Conservation (phyloP, 2,329 filamentous ascomycete genomes). For the Elsinoe perseae region DNA sequence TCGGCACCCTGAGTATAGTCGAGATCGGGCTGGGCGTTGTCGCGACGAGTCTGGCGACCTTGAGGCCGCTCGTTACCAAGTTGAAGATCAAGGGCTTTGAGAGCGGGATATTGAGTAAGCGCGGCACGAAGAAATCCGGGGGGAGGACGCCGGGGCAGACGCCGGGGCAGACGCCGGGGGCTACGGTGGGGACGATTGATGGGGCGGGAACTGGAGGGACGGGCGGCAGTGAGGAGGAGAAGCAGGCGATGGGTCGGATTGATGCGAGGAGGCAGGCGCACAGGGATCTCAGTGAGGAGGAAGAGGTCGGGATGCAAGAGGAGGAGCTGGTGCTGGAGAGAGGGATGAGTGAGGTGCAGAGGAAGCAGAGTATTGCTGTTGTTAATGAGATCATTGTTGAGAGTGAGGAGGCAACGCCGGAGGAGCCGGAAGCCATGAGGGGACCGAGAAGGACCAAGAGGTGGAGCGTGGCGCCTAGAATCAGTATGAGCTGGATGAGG, state of each 20-base stretch:
- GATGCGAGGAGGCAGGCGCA: neutral
- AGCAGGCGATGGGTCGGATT: neutral
- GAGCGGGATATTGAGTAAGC: neutral
- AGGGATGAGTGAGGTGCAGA: neutral
- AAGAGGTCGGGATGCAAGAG: neutral
- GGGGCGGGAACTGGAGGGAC: neutral
- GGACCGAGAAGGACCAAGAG: neutral
- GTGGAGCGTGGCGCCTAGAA: neutral
- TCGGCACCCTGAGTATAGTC: constrained; percentile 26
- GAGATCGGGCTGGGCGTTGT: constrained; percentile 31
- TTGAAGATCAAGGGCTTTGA: constrained; percentile 1
- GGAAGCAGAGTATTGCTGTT: constrained; percentile 11
- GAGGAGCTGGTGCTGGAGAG: neutral
- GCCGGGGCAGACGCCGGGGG: neutral
- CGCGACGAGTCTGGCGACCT: constrained; percentile 28
- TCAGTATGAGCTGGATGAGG: constrained; percentile 8
- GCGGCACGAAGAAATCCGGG: neutral
- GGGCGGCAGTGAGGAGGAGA: neutral
- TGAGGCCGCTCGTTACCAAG: constrained; percentile 27
- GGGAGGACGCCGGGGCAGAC: neutral
- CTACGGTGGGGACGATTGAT: neutral
- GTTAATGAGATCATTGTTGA: constrained; percentile 11
- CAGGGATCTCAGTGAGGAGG: neutral
- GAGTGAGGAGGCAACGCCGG: neutral
- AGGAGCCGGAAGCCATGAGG: neutral